Percentiles rank a stretch among this genome's conserved stretches.
Evolutionary conservation across 768 basidiomycete genomes (phyloP).

Genomic region (Boletus vermiculosoides): DNA sequence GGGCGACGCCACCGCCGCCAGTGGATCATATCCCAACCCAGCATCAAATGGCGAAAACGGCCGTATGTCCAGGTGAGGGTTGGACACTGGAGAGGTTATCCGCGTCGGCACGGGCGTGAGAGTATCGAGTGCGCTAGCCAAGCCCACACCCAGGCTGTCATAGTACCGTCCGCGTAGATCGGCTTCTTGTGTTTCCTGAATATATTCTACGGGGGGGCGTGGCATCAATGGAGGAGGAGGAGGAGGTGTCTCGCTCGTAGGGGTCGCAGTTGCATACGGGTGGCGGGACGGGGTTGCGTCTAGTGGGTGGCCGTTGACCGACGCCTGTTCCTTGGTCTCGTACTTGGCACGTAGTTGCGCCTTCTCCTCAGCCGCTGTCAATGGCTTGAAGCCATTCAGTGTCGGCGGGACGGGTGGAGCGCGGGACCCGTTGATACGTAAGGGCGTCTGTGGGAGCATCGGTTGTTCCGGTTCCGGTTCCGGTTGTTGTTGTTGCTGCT

Average conservation of each 20-base stretch:
- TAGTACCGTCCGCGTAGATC: conserved; percentile 53
- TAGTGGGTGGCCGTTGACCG: conserved; percentile 24
- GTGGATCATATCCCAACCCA: conserved; percentile 22
- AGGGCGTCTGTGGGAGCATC: conserved; percentile 25
- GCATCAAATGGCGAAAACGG: conserved; percentile 51
- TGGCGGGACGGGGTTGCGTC: conserved; percentile 11
- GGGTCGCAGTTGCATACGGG: conserved; percentile 15
- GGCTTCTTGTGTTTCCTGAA: conserved; percentile 77
- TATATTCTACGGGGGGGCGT: conserved; percentile 75
- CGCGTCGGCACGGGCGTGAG: conserved; percentile 19
- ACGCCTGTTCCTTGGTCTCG: conserved; percentile 49
- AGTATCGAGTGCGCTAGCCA: conserved; percentile 36
- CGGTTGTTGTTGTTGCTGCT: conserved; percentile 18
- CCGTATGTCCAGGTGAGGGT: conserved; percentile 35
- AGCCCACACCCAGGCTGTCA: conserved; percentile 23
- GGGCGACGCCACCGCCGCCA: conserved; percentile 5
- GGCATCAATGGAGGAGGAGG: conserved; percentile 78
- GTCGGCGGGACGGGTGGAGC: conserved; percentile 32
- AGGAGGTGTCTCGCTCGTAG: conserved; percentile 37
- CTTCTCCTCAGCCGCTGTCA: conserved; percentile 82
- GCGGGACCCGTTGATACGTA: conserved; percentile 26
- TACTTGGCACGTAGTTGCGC: conserved; percentile 63
- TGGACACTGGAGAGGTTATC: conserved; percentile 11
- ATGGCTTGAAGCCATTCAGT: conserved; percentile 27
- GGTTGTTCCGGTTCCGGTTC: conserved; percentile 10